phyloP scores from a whole-genome alignment of 768 basidiomycete genomes.

The Hydnomerulius pinastri region DNA sequence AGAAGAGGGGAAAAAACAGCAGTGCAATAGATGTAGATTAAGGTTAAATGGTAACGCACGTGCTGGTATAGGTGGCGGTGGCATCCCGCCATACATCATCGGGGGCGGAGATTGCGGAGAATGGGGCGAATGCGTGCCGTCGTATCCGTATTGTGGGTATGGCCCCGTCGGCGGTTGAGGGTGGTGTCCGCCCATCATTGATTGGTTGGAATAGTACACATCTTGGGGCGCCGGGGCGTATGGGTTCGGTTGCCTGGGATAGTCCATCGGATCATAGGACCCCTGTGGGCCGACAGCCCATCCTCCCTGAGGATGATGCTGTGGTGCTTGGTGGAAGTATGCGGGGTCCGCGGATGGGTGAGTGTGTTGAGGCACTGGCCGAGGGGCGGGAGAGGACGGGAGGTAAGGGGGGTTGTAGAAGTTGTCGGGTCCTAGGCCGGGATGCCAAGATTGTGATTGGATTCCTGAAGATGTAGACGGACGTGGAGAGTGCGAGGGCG shows the following conservation, averaged over 20 bases:
- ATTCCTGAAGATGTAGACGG: conserved; percentile 8
- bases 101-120: neutral
- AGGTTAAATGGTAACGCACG: conserved; percentile 37
- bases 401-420: conserved; percentile 1
- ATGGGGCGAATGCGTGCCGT: neutral
- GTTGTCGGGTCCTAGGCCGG: neutral
- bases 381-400: neutral
- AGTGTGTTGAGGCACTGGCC: neutral
- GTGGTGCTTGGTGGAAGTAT: too few relatives aligned
- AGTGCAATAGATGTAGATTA: neutral
- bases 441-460: neutral
- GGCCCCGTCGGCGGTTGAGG: neutral
- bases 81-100: conserved; percentile 9
- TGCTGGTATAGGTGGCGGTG: conserved; percentile 35
- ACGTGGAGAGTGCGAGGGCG: conserved; percentile 23
- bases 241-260: neutral
- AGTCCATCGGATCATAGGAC: too few relatives aligned
- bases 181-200: neutral
- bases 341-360: neutral
- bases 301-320: too few relatives aligned
- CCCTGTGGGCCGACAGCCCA: too few relatives aligned
- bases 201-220: neutral
- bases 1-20: neutral
- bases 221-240: neutral
- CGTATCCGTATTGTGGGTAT: conserved; percentile 3